Evolutionary conservation across 371 early-diverging fungal species (phyloP).

Genomic region (Mortierella polycephala): DNA sequence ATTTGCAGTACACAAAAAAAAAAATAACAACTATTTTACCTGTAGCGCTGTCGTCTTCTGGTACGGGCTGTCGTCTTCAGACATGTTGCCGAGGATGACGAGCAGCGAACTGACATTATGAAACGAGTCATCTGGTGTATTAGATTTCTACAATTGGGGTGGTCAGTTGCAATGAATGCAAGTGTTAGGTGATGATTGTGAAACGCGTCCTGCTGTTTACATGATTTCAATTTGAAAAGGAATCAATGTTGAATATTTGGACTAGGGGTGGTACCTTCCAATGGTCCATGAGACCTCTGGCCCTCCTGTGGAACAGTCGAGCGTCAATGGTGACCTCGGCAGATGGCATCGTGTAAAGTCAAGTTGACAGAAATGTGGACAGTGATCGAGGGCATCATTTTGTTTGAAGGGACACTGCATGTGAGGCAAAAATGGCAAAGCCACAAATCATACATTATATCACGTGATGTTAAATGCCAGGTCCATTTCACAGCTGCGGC

Average conservation of each 20-base stretch:
- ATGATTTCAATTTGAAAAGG: too few species aligned
- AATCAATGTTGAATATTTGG: too few species aligned
- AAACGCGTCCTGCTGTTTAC: constrained; percentile 6
- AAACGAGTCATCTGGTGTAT: constrained; percentile 59
- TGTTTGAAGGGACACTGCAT: not conserved
- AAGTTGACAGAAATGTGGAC: constrained; percentile 12
- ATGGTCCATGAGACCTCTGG: constrained; percentile 44
- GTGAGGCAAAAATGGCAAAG: not conserved
- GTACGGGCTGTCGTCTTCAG: constrained; percentile 75
- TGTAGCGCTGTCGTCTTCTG: constrained; percentile 73
- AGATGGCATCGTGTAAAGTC: constrained; percentile 28
- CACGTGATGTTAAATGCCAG: too few species aligned
- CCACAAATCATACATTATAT: not conserved
- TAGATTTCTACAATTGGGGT: constrained; percentile 30
- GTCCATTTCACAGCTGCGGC: too few species aligned
- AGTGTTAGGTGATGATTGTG: not conserved
- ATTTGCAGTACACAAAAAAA: not conserved
- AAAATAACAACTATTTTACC: constrained; percentile 50
- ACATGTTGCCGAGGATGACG: constrained; percentile 66
- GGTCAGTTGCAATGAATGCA: not conserved
- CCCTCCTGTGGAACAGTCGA: constrained; percentile 52
- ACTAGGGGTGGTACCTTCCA: constrained; percentile 31
- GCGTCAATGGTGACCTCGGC: constrained; percentile 52
- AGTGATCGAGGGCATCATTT: not conserved
- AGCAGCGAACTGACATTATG: constrained; percentile 72